A percentile compares a stretch with the other conserved stretches of the same genome.
These are phyloP conservation scores for Schwanniomyces pseudopolymorphus DNA, from an alignment of 805 yeast genomes.

Conservation along the genomic window DNA sequence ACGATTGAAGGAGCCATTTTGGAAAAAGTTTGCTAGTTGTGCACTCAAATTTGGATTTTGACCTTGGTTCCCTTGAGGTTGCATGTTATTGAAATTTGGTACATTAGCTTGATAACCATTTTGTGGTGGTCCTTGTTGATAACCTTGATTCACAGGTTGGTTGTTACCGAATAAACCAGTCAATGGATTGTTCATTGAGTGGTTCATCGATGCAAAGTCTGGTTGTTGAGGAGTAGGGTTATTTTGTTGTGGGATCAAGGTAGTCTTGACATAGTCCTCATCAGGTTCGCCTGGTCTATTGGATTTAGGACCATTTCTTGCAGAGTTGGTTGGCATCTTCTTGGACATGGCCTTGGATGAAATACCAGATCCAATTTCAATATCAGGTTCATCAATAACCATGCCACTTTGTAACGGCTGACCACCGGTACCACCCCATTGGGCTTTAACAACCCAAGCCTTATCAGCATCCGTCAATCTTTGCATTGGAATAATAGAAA, in stretches of 20 bases:
- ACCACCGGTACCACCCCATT: conserved; percentile 98
- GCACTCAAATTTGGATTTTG: conserved; percentile 32
- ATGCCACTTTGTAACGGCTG: conserved; percentile 74
- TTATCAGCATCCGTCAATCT: conserved; percentile 93
- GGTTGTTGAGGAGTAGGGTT: conserved; percentile 32
- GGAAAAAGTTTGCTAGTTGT: conserved; percentile 40
- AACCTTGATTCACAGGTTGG: conserved; percentile 15
- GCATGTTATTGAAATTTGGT: conserved; percentile 15
- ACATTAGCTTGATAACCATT: conserved; percentile 5
- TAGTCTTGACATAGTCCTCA: conserved; percentile 38
- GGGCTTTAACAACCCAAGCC: conserved; percentile 85
- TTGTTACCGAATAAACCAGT: conserved; percentile 42
- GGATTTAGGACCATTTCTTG: conserved; percentile 83
- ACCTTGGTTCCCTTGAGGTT: conserved; percentile 11
- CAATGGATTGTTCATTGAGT: conserved; percentile 44
- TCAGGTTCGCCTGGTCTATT: conserved; percentile 62
- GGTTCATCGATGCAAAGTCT: conserved; percentile 32
- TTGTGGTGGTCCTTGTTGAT: conserved; percentile 8
- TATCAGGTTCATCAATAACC: conserved; percentile 95
- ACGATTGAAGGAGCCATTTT: conserved; percentile 13
- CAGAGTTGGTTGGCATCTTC: conserved; percentile 89
- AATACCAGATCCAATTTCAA: conserved; percentile 92
- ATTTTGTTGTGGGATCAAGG: conserved; percentile 21
- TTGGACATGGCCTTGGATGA: conserved; percentile 88
- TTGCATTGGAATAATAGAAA: conserved; percentile 80